Base-by-base conservation (phyloP, 208 protist genomes). In the Leptomonas seymouri region DNA sequence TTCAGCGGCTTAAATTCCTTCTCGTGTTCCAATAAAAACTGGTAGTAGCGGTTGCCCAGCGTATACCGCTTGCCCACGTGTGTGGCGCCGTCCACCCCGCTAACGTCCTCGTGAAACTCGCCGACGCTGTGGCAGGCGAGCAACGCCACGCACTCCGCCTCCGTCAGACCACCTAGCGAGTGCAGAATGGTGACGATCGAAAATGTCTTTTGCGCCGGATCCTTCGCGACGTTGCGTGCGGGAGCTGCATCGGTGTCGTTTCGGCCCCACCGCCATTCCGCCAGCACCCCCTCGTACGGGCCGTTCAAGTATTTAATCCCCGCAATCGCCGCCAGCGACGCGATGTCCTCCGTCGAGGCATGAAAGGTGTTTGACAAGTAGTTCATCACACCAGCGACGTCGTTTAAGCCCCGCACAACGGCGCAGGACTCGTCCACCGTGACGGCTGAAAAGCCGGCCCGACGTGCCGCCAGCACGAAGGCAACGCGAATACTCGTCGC, bases 91-190 rank as follows among this genome's bases (percentile, higher is more conserved):
- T 93, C 90, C 11, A 93, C 25, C 31, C 90, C 90, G 67, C 87
- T 93, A 8, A 95, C 90, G 46, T 87, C 75, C 62, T 90, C 87
- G 82, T 95, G 90, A 42, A 93, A 93, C 67, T 95, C 87, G 50
- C 90, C 90, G 16, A 95, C 90, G 57, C 84, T 85, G 80, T 95
- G 90, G 70, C 85, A 93, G 18, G 85, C 87, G 60, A 95, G 77
- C n/a, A 95, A 75, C 39, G 90, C 90, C 14, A 95, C 83, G 46
- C 84, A 90, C 79, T 95, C 90, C 63, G 83, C 87, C 62, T 90
- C 85, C 16, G 85, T 91, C 30, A 95, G 69, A 50, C 75, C 80
- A 18, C 90, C 86, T 23, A 95, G 60, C 15, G 68, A 49, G 34
- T 86, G 70, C 63, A 95, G 74, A 41, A 95, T 82, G 18, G 82